A percentile compares a stretch with the other conserved stretches of the same genome.
These are phyloP conservation scores for Pleurotus salmoneostramineus DNA, from an alignment of 768 basidiomycete species.

Conservation along the genomic window DNA sequence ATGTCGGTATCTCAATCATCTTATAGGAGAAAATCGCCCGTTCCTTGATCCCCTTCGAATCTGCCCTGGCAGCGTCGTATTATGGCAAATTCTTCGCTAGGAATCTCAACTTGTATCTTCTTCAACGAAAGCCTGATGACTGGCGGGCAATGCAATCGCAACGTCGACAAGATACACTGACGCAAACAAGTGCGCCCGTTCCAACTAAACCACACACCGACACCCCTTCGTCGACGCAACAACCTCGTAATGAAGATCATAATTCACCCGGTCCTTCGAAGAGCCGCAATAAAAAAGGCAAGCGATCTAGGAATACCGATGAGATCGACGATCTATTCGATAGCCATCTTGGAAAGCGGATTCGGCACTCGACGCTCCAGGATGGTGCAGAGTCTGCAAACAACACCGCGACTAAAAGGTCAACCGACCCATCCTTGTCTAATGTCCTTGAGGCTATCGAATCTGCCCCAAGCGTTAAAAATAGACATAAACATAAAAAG, in stretches of 20 bases:
- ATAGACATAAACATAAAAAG: neutral
- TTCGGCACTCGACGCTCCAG: conserved; percentile 49
- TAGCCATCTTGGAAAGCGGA: conserved; percentile 49
- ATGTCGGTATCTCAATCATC: neutral
- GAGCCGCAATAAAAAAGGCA: conserved; percentile 30
- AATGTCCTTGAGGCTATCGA: conserved; percentile 59
- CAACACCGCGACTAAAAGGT: conserved; percentile 9
- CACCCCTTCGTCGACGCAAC: neutral
- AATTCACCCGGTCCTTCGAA: conserved; percentile 11
- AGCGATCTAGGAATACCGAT: conserved; percentile 45
- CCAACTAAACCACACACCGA: neutral
- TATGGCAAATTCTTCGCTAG: conserved; percentile 88
- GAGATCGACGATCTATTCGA: conserved; percentile 79
- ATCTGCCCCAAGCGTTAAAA: conserved; percentile 3
- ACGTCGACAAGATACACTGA: conserved; percentile 14
- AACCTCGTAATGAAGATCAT: conserved; percentile 5
- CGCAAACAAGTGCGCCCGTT: neutral
- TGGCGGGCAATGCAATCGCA: conserved; percentile 77
- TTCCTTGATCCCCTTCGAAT: conserved; percentile 70
- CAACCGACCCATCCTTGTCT: conserved; percentile 34
- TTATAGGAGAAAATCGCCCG: conserved; percentile 87
- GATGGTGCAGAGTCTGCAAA: conserved; percentile 6
- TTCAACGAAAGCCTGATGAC: conserved; percentile 75
- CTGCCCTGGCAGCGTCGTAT: conserved; percentile 67
- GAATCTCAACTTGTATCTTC: conserved; percentile 72